phyloP scores from a whole-genome alignment of 306 rosid species.

The Dryas drummondii region DNA sequence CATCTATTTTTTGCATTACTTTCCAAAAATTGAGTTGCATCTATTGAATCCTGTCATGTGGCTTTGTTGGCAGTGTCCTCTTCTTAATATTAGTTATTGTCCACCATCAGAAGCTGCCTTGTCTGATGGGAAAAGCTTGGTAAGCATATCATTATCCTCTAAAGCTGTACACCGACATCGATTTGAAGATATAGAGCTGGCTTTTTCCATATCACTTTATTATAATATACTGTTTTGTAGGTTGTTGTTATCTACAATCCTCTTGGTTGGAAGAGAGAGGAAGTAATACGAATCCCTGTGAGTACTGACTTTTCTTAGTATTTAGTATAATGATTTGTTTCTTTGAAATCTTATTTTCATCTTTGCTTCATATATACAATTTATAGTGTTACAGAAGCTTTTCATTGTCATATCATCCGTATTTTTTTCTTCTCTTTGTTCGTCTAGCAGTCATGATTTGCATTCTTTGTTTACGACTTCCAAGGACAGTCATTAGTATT shows the following conservation, averaged over 20 bases:
- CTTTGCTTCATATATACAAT: not conserved
- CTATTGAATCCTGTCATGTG: constrained; percentile 20
- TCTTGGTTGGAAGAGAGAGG: constrained; percentile 87
- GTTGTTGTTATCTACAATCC: constrained; percentile 74
- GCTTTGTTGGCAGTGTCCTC: constrained; percentile 82
- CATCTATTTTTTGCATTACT: not conserved
- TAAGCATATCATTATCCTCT: constrained; percentile 28
- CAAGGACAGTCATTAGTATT: not conserved
- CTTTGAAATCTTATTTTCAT: not conserved
- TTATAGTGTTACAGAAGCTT: not conserved
- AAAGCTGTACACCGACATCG: not conserved
- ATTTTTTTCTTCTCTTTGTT: not conserved
- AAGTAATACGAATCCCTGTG: constrained; percentile 82
- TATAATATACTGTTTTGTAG: constrained; percentile 28
- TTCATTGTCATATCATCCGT: not conserved
- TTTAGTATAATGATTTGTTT: not conserved
- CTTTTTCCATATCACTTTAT: not conserved
- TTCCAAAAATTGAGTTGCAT: not conserved
- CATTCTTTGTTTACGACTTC: not conserved
- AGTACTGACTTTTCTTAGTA: constrained; percentile 33
- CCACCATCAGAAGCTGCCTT: constrained; percentile 73
- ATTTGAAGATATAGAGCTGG: not conserved
- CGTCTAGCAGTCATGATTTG: not conserved
- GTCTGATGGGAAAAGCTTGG: constrained; percentile 70
- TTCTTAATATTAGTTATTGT: constrained; percentile 86